Conservation (phyloP, 148 eudicot species). For the Chenopodium quinoa region DNA sequence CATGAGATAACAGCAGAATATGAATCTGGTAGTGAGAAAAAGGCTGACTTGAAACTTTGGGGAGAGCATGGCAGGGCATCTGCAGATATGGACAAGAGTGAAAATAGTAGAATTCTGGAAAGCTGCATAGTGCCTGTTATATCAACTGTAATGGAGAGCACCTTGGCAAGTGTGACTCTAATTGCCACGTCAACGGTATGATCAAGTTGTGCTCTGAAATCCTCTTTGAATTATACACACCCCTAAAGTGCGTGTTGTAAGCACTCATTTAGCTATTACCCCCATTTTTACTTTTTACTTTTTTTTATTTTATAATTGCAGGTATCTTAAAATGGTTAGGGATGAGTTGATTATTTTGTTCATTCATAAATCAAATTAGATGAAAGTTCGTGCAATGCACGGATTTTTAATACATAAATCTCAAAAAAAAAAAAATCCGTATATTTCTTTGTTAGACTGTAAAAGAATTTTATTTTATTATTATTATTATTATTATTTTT, state of each 20-base stretch:
- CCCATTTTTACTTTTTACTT: background rate
- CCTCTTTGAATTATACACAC: background rate
- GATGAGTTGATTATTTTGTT: background rate
- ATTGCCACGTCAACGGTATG: constrained; percentile 6
- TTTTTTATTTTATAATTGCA: background rate
- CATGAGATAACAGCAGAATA: background rate
- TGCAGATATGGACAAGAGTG: background rate
- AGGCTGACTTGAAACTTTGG: background rate
- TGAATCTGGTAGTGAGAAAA: background rate
- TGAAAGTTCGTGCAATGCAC: too few species aligned
- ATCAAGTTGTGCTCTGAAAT: background rate
- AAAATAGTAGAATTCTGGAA: background rate
- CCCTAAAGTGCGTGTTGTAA: background rate
- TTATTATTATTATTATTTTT: too few species aligned
- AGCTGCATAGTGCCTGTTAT: background rate
- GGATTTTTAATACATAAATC: too few species aligned
- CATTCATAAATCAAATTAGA: too few species aligned
- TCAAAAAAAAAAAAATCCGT: too few species aligned
- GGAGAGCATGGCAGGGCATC: background rate
- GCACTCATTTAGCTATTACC: background rate
- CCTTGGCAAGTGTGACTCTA: background rate
- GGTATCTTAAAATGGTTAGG: background rate
- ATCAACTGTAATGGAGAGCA: constrained; percentile 1
- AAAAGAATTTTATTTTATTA: too few species aligned
- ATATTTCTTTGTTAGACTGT: too few species aligned